These are phyloP conservation scores for Phialocephala subalpina DNA, from an alignment of 2,329 filamentous ascomycete genomes.

Conservation along the genomic window DNA sequence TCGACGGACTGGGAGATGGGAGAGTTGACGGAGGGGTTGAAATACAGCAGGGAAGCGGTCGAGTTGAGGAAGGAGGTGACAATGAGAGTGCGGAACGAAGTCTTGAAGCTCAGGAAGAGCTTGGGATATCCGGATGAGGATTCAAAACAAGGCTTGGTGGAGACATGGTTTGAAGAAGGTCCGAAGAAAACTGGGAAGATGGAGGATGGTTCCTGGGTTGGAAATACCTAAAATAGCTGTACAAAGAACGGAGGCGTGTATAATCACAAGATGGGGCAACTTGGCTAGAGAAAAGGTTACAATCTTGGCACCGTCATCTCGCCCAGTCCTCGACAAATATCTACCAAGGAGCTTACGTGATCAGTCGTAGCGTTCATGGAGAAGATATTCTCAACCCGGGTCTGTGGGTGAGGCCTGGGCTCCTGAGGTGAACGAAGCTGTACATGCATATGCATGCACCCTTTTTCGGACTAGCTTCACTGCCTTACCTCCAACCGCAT, in stretches of 20 bases:
- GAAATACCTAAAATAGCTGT: slow-evolving; percentile 49
- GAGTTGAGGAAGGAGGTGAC: slow-evolving; percentile 83
- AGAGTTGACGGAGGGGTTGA: slow-evolving; percentile 69
- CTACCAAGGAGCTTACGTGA: slow-evolving; percentile 6
- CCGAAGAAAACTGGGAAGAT: slow-evolving; percentile 61
- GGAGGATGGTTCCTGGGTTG: slow-evolving; percentile 67
- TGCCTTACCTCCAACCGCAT: too few relatives aligned
- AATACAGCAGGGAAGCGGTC: slow-evolving; percentile 77
- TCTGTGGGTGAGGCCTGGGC: too few relatives aligned
- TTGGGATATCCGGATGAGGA: slow-evolving; percentile 80
- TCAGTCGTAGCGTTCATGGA: too few relatives aligned
- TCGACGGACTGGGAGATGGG: slow-evolving; percentile 55
- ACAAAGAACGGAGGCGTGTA: neutral
- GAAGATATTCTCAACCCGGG: too few relatives aligned
- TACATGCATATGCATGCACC: too few relatives aligned
- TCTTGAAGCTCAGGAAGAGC: slow-evolving; percentile 77
- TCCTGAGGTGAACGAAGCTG: too few relatives aligned
- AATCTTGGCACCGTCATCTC: neutral
- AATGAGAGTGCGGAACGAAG: slow-evolving; percentile 77
- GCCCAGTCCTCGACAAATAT: neutral
- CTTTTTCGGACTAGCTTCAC: too few relatives aligned
- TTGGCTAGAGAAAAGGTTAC: neutral
- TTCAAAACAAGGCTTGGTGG: slow-evolving; percentile 76
- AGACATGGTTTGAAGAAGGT: slow-evolving; percentile 77
- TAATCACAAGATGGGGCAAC: neutral